Evolutionary conservation across 768 basidiomycete genomes (phyloP).

Genomic region (Hericium coralloides): DNA sequence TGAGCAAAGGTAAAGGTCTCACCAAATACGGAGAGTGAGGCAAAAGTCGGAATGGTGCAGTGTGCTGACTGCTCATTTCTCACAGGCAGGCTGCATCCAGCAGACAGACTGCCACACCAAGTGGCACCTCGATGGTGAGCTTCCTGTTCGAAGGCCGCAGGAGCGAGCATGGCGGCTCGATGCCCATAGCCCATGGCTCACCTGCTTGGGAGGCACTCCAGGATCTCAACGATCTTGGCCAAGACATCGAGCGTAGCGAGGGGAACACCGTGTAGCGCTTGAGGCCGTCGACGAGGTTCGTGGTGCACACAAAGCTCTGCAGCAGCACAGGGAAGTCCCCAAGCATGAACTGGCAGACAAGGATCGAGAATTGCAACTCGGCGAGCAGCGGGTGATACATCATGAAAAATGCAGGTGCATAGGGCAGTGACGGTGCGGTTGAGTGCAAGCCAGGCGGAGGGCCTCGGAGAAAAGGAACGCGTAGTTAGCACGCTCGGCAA

Average conservation of each 20-base stretch:
- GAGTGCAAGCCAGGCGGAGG: constrained; percentile 48
- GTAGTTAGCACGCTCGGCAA: constrained; percentile 49
- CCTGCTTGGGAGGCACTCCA: constrained; percentile 70
- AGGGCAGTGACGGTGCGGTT: constrained; percentile 26
- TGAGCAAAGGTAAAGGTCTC: too few species aligned
- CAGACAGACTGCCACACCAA: too few species aligned
- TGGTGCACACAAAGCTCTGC: constrained; percentile 55
- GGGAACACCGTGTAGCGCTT: constrained; percentile 88
- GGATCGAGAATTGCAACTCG: constrained; percentile 75
- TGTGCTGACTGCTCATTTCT: too few species aligned
- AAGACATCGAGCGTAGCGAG: constrained; percentile 80
- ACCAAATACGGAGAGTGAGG: too few species aligned
- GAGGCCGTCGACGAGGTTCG: constrained; percentile 65
- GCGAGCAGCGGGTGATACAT: constrained; percentile 88
- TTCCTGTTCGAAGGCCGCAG: constrained; percentile 27
- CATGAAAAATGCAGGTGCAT: constrained; percentile 57
- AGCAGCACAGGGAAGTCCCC: constrained; percentile 62
- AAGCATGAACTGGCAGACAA: constrained; percentile 69
- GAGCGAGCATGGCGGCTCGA: constrained; percentile 48
- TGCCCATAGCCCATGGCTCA: constrained; percentile 68
- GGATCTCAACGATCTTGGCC: constrained; percentile 79
- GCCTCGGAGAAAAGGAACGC: constrained; percentile 65
- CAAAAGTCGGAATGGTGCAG: too few species aligned
- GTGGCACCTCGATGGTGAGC: constrained; percentile 34
- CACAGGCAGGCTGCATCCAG: too few species aligned